These are phyloP conservation scores for Apiotrichum porosum DNA, from an alignment of 1,284 basidiomycete species.

Conservation along the genomic window DNA sequence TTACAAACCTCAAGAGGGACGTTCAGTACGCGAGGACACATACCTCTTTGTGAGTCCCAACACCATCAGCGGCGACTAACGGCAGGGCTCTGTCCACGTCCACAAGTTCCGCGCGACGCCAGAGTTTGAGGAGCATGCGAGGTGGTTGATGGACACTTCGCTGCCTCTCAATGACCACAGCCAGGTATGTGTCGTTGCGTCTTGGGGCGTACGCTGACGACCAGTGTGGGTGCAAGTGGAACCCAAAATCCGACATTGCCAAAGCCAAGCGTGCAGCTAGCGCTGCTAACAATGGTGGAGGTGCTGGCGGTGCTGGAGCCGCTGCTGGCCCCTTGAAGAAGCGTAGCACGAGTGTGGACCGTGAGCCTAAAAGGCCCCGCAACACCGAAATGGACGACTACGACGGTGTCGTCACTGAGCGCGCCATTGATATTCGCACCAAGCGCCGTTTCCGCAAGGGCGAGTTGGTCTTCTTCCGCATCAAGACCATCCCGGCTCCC, in stretches of 20 bases:
- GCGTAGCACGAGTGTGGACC: too few relatives aligned
- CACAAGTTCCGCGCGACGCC: constrained; percentile 21
- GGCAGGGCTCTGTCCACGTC: constrained; percentile 26
- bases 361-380: not conserved
- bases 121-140: constrained; percentile 34
- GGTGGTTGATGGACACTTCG: constrained; percentile 34
- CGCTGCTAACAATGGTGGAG: too few relatives aligned
- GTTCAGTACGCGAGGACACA: constrained; percentile 23
- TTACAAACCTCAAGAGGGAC: constrained; percentile 20
- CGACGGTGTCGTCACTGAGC: constrained; percentile 9
- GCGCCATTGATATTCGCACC: constrained; percentile 14
- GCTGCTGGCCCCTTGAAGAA: too few relatives aligned
- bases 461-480: constrained; percentile 39
- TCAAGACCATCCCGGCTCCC: constrained; percentile 26
- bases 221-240: constrained; percentile 37
- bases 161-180: constrained; percentile 28
- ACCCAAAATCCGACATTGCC: constrained; percentile 1
- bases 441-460: constrained; percentile 24
- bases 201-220: constrained; percentile 1
- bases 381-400: not conserved
- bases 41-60: constrained; percentile 35
- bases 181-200: not conserved
- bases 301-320: too few relatives aligned
- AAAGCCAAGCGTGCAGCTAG: constrained; percentile 4
- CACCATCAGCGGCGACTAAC: too few relatives aligned